Evolutionary conservation across 495 filamentous ascomycete species (phyloP), one percentile per base, ranked within the genome.

Genomic region (Delitschia confertaspora): DNA sequence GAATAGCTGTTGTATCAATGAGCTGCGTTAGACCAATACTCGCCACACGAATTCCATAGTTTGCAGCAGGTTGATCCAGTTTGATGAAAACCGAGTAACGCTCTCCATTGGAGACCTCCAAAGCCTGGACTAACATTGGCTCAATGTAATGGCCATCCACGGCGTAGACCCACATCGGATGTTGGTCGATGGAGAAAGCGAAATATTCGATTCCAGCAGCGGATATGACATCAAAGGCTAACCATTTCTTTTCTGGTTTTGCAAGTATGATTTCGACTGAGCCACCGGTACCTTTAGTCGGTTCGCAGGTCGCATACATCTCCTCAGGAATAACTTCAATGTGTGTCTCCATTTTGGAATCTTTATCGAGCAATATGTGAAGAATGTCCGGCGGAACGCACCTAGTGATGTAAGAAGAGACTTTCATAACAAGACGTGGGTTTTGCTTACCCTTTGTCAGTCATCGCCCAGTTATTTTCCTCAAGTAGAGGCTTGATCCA

Each of bases 201-300:
- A 63, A 47, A 3, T 56, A 60, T 19, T 68, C 61, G 9, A 69
- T 38, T 18, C 57, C 54, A 1, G 65, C 59, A 3, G 67, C 55
- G 33, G 60, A 61, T 45, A 78, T 66, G 29, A 75, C 59, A 19
- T 73, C 70, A 11, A 75, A 53, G 32, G 69, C 70, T 3, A 61
- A 55, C 69, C 71, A 78, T 18, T 49, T 49, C 2, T 6, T 19
- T 19, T 51, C 45, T 18, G 3, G 2, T 6, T 57, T 20, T 0
- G 37, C 36, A 7, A 59, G 38, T n/a, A 69, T 51, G 6, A 70
- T 66, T 8, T 57, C 27, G 24, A 71, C 54, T 1, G 61, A 54
- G 19, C 65, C 65, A 5, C 56, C 55, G 3, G 49, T 29, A 6
- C 67, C 66, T 5, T 57, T 56, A 24, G 65, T 68, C 1, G 71